Evolutionary conservation across 768 basidiomycete species (phyloP).

Genomic region (Lenzites betulinus): DNA sequence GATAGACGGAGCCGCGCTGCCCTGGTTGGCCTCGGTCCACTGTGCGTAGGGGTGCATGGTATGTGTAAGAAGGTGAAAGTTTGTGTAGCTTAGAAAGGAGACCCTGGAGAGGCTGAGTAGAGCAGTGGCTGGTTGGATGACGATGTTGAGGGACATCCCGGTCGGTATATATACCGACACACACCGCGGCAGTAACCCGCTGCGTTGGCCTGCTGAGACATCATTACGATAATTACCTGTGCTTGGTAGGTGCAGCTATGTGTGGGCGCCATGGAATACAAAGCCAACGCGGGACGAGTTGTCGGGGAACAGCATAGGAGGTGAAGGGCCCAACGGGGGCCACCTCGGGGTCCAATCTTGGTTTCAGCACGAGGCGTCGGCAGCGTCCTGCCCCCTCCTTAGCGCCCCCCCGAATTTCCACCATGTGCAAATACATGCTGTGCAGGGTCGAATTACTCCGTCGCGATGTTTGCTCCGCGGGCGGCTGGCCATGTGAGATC

Average conservation of each 20-base stretch:
- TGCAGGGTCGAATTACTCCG: background rate
- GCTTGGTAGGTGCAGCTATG: background rate
- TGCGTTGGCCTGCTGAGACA: conserved; percentile 3
- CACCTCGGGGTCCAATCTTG: background rate
- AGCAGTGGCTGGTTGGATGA: background rate
- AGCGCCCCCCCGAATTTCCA: background rate
- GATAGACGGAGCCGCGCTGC: conserved; percentile 47
- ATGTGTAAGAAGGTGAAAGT: background rate
- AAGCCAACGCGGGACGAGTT: background rate
- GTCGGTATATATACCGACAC: conserved; percentile 5
- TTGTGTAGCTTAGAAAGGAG: background rate
- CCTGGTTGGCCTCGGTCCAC: conserved; percentile 26
- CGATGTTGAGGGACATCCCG: background rate
- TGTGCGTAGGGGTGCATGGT: conserved; percentile 32
- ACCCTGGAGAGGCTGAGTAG: background rate
- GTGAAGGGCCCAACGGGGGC: background rate
- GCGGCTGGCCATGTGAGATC: background rate
- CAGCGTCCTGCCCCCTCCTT: background rate
- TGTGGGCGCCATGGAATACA: background rate
- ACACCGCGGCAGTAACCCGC: background rate
- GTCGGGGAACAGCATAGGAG: background rate
- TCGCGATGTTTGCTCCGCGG: background rate
- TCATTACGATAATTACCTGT: background rate
- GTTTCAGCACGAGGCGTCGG: background rate
- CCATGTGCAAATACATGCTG: background rate